These are phyloP conservation scores for Lablab purpureus DNA, from an alignment of 306 rosid genomes.

Conservation along the genomic window DNA sequence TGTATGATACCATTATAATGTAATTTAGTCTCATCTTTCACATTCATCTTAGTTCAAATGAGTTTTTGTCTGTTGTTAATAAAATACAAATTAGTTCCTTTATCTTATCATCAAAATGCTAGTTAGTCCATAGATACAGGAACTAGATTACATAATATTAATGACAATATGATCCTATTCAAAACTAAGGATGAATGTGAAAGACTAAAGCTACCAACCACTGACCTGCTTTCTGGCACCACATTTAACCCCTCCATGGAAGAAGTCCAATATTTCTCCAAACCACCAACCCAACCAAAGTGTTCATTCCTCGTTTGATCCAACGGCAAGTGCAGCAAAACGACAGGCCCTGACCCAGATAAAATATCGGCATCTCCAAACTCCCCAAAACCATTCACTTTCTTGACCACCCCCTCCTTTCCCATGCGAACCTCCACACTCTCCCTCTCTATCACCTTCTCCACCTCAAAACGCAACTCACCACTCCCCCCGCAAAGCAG, in stretches of 20 bases:
- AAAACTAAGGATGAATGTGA: too few relatives aligned
- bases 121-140: too few relatives aligned
- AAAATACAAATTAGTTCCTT: too few relatives aligned
- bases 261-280: constrained; percentile 30
- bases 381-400: background rate
- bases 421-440: constrained; percentile 49
- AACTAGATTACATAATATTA: too few relatives aligned
- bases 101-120: too few relatives aligned
- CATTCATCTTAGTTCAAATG: too few relatives aligned
- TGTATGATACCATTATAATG: too few relatives aligned
- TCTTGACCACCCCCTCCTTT: too few relatives aligned
- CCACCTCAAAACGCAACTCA: constrained; percentile 67
- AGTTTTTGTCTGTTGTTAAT: too few relatives aligned
- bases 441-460: constrained; percentile 70
- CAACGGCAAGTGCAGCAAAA: constrained; percentile 70
- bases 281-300: constrained; percentile 4
- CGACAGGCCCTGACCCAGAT: constrained; percentile 63
- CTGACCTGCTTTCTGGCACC: constrained; percentile 57
- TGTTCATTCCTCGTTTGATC: constrained; percentile 35
- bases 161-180: too few relatives aligned
- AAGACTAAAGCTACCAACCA: background rate
- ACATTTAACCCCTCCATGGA: constrained; percentile 38
- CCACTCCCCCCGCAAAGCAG: constrained; percentile 60
- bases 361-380: background rate
- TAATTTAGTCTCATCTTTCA: too few relatives aligned